Conservation (phyloP, 257 asterid genomes). For the Ilex aquifolium region DNA sequence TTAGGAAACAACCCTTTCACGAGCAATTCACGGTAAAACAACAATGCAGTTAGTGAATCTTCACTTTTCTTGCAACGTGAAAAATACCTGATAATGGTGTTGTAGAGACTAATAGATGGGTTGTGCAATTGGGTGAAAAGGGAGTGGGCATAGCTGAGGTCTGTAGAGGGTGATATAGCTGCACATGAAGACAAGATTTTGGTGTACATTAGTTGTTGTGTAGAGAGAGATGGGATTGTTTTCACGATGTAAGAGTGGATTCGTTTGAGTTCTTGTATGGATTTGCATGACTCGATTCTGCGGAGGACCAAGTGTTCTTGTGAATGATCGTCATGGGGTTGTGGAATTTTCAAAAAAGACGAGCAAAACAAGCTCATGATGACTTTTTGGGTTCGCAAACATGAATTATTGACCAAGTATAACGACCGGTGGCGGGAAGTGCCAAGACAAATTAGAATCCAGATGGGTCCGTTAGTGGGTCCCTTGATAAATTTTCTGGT, state of each 20-base stretch:
- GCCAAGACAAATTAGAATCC: no score
- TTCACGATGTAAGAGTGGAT: slow-evolving; percentile 23
- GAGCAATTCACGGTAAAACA: slow-evolving; percentile 20
- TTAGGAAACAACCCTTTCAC: slow-evolving; percentile 25
- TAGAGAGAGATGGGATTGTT: slow-evolving; percentile 18
- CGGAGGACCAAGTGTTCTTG: slow-evolving; percentile 9
- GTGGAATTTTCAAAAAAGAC: slow-evolving; percentile 3
- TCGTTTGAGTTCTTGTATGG: slow-evolving; percentile 28
- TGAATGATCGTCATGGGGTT: neutral
- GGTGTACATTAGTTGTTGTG: slow-evolving; percentile 27
- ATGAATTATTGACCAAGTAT: neutral
- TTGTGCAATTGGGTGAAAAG: slow-evolving; percentile 21
- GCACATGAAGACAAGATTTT: slow-evolving; percentile 27
- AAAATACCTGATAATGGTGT: slow-evolving; percentile 19
- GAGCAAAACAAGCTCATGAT: slow-evolving; percentile 8
- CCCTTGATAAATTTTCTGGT: no score
- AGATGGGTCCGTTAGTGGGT: no score
- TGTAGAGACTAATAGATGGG: slow-evolving; percentile 17
- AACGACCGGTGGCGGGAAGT: no score
- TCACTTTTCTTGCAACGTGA: slow-evolving; percentile 12
- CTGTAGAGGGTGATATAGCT: slow-evolving; percentile 15
- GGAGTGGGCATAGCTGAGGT: slow-evolving; percentile 24
- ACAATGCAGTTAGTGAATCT: slow-evolving; percentile 12
- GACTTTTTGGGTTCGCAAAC: neutral
- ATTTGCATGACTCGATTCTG: slow-evolving; percentile 27